Conservation (phyloP, 371 early-diverging fungal genomes). For the Blakeslea trispora region DNA sequence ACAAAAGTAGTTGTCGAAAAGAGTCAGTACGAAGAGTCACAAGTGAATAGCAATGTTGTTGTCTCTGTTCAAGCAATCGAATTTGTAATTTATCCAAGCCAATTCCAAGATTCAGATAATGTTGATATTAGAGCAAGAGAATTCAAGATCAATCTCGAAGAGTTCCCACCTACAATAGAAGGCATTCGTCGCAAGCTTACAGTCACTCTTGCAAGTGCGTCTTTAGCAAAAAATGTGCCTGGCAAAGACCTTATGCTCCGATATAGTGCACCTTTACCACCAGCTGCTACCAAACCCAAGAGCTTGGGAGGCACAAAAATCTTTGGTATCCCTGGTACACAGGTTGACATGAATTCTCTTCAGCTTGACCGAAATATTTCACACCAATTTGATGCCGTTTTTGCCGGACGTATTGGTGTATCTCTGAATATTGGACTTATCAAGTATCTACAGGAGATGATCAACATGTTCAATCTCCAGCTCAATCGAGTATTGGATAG, state of each 20-base stretch:
- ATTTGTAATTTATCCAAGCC: constrained; percentile 63
- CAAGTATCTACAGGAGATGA: constrained; percentile 65
- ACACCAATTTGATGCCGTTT: constrained; percentile 60
- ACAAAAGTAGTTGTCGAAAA: background rate
- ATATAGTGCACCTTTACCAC: constrained; percentile 24
- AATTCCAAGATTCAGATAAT: constrained; percentile 75
- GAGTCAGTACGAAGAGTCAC: constrained; percentile 1
- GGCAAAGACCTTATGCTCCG: constrained; percentile 34
- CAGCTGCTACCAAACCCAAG: constrained; percentile 34
- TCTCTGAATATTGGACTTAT: constrained; percentile 78
- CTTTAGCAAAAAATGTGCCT: constrained; percentile 49
- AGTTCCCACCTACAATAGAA: constrained; percentile 17
- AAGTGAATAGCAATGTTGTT: constrained; percentile 19
- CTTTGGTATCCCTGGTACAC: constrained; percentile 59
- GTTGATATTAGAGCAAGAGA: constrained; percentile 52
- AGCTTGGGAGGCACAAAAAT: constrained; percentile 53
- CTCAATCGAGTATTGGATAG: constrained; percentile 34
- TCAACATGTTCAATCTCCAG: constrained; percentile 46
- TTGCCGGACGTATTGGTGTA: constrained; percentile 71
- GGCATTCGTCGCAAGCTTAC: constrained; percentile 31
- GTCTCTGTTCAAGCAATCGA: constrained; percentile 40
- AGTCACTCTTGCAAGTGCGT: constrained; percentile 34
- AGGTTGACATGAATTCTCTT: constrained; percentile 48
- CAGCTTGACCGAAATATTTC: constrained; percentile 40
- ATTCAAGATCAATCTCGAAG: constrained; percentile 26